These are phyloP conservation scores for Trebouxiophyceae sp. DNA, from an alignment of 163 green algal species.

Conservation along the genomic window DNA sequence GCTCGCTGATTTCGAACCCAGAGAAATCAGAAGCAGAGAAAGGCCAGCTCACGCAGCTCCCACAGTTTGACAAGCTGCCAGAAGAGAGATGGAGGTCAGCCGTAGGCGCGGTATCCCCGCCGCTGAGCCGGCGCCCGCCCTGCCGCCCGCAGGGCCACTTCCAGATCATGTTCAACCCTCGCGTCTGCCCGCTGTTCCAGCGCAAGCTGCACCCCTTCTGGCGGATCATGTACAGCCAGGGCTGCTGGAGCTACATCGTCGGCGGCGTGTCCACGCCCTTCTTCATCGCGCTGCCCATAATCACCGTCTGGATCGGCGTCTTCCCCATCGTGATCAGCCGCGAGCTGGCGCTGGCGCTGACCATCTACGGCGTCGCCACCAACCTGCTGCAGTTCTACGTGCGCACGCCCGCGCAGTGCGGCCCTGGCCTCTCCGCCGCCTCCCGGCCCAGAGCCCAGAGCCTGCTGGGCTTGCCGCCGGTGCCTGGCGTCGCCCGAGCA, in stretches of 20 bases:
- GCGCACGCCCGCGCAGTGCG: background rate
- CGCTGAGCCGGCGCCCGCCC: too few species aligned
- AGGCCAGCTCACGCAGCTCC: too few species aligned
- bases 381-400: slow-evolving; percentile 36
- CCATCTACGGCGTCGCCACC: slow-evolving; percentile 39
- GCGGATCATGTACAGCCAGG: slow-evolving; percentile 28
- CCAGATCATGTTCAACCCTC: slow-evolving; percentile 37
- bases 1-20: too few species aligned
- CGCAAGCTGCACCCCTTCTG: slow-evolving; percentile 14
- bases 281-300: slow-evolving; percentile 32
- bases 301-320: slow-evolving; percentile 19
- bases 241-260: slow-evolving; percentile 29
- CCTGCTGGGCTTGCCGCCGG: too few species aligned
- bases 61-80: too few species aligned
- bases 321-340: slow-evolving; percentile 49
- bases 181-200: slow-evolving; percentile 30
- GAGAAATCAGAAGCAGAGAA: too few species aligned
- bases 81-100: too few species aligned
- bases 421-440: too few species aligned
- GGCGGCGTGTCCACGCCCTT: slow-evolving; percentile 28
- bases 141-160: slow-evolving; percentile 40
- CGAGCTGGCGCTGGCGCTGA: slow-evolving; percentile 39
- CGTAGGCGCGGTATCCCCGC: too few species aligned
- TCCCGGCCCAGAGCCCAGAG: too few species aligned
- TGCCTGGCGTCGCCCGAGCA: too few species aligned